These are phyloP conservation scores for Xerocomus potaroensis DNA, from an alignment of 768 basidiomycete genomes.

Conservation along the genomic window DNA sequence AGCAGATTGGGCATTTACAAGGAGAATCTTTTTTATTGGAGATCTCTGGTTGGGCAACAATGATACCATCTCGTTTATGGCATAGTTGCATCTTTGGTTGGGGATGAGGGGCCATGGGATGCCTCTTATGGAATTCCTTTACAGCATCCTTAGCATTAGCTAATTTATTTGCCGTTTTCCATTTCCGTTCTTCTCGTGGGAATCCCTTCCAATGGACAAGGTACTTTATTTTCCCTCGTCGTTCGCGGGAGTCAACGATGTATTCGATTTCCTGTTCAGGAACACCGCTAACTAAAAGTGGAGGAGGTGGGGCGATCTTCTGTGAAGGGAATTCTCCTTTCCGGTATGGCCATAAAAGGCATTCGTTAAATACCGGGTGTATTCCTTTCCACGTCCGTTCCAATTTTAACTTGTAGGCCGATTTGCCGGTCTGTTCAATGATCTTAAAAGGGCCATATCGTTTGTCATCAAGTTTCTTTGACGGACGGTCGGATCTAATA, in stretches of 20 bases:
- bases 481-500: not conserved
- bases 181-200: not conserved
- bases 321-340: not conserved
- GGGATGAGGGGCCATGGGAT: not conserved
- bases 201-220: not conserved
- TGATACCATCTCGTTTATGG: too few species aligned
- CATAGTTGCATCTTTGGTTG: not conserved
- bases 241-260: not conserved
- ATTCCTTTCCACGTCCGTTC: not conserved
- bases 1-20: too few species aligned
- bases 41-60: too few species aligned
- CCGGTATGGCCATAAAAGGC: not conserved
- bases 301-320: not conserved
- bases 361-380: not conserved
- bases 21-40: too few species aligned
- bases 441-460: not conserved
- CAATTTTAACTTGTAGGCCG: not conserved
- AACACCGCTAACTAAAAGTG: not conserved
- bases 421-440: not conserved
- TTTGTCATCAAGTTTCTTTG: not conserved
- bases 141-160: not conserved
- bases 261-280: not conserved
- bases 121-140: not conserved
- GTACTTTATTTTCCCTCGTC: not conserved
- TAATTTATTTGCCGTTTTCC: not conserved